Base-by-base conservation (phyloP, 441 rosid genomes). In the Mallotus repandus region DNA sequence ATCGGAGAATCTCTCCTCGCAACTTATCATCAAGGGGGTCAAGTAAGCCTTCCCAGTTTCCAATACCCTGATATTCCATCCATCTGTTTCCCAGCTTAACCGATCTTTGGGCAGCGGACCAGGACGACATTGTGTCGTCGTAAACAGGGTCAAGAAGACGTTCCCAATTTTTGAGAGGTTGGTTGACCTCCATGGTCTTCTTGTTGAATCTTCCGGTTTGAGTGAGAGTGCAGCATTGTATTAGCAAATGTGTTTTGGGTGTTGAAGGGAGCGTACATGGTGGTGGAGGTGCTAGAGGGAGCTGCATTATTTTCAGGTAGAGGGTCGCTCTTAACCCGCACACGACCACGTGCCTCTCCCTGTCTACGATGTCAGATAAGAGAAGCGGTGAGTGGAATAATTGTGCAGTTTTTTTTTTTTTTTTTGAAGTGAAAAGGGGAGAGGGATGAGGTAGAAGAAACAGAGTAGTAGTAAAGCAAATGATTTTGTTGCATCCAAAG, bases 1-100 rank as follows among this genome's bases (percentile, higher is more conserved):
- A 92, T 55, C 97, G 86, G 57, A 90, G 86, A 67, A 90, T 89
- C 77, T 89, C 96, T 0, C 77, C 49, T 0, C 94, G 86, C 73
- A 92, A 80, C 71, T 78, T 88, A 11, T 88, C 89, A 69, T 92
- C 96, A 0, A 92, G 86, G 4, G 94, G 94, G 74, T 89, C 89
- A 22, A 89, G 83, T 35, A 89, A 67, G 12, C 94, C 91, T 46
- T 84, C 90, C 94, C 94, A 89, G 77, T 89, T 85, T n/a, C 75
- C 78, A 29, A 83, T 66, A 11, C 94, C 94, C 57, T 87, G 94
- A 65, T 86, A 88, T 66, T 89, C 90, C 80, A 46, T 77, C 94
- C 94, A 88, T 69, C 22, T 68, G 60, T 70, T 61, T 64, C 81
- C 81, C 0, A 89, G 73, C 71, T 81, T 88, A 75, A 80, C 90